Base-by-base conservation (phyloP, 768 basidiomycete species). In the Russula dissimulans region DNA sequence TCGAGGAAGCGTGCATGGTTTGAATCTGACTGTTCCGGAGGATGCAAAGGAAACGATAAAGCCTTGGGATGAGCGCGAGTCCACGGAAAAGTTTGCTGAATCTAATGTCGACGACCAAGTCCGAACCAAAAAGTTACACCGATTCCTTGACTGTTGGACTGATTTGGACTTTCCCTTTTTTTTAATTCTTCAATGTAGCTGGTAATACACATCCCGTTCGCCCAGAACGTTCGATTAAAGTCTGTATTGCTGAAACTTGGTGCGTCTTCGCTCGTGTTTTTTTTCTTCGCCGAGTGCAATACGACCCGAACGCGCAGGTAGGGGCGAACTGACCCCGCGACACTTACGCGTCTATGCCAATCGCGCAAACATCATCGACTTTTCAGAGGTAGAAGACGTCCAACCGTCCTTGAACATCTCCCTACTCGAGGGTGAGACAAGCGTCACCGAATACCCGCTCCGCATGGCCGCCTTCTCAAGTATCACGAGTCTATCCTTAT, bases 31-130 rank as follows among this genome's bases (percentile, higher is more conserved):
- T 5, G 78, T 89, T n/a, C 90, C 90, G 29, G 91, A 92, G 69
- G 79, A 86, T 65, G 91, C 90, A 1, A 84, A 82, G 63, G 80
- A 75, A 14, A 71, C 91, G 41, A 86, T 93, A 62, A 93, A 93
- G 71, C 82, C 86, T 3, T 93, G 91, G 91, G 79, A 85, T 57
- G 77, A 87, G 65, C 76, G 90, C 47, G 87, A 92, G 26, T 82
- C 86, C 52, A 84, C 80, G 11, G 72, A 72, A 3, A 78, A 76
- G 63, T 91, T 75, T 61, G 84, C 82, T 14, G 86, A 92, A 18
- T 91, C 90, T 0, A 85, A 83, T 36, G 90, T 91, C 14, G 91
- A 93, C 65, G 90, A 93, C 68, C 89, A 93, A 80, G 90, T 88
- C 61, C 51, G 76, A 51, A 14, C 26, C n/a, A 38, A 38, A 11